Evolutionary conservation across 176 grass and related monocot genomes (phyloP).

Genomic region (Oryza officinalis): DNA sequence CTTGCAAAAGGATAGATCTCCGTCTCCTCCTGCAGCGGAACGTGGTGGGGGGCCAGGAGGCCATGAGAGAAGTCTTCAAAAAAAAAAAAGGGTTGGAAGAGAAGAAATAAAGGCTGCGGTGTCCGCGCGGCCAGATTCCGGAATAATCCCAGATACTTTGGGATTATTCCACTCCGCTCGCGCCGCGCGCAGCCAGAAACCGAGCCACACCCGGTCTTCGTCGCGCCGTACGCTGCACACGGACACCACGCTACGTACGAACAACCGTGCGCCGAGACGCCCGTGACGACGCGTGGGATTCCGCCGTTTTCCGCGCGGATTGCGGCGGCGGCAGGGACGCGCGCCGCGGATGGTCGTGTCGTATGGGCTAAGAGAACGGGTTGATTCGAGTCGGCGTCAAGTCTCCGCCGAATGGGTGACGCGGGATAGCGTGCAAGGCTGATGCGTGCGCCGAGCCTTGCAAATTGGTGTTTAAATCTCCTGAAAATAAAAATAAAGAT

Average conservation of each 20-base stretch:
- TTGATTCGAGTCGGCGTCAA: conserved; percentile 5
- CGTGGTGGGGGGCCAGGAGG: not conserved
- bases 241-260: too few species aligned
- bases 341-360: not conserved
- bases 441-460: not conserved
- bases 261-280: not conserved
- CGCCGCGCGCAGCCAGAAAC: not conserved
- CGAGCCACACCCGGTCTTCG: not conserved
- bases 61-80: not conserved
- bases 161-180: not conserved
- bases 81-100: too few species aligned
- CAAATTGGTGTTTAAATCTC: too few species aligned
- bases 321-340: too few species aligned
- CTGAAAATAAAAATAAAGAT: too few species aligned
- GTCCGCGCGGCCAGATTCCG: not conserved
- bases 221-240: not conserved
- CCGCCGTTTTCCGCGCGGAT: not conserved
- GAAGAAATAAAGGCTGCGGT: too few species aligned
- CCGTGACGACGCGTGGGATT: not conserved
- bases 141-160: conserved; percentile 33
- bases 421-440: not conserved
- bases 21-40: not conserved
- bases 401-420: not conserved
- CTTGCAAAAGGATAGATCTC: not conserved
- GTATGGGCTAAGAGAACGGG: not conserved